A percentile compares a stretch with the other conserved stretches of the same genome.
Evolutionary conservation across 129 eudicot genomes (phyloP).

Genomic region (Logfia minima): DNA sequence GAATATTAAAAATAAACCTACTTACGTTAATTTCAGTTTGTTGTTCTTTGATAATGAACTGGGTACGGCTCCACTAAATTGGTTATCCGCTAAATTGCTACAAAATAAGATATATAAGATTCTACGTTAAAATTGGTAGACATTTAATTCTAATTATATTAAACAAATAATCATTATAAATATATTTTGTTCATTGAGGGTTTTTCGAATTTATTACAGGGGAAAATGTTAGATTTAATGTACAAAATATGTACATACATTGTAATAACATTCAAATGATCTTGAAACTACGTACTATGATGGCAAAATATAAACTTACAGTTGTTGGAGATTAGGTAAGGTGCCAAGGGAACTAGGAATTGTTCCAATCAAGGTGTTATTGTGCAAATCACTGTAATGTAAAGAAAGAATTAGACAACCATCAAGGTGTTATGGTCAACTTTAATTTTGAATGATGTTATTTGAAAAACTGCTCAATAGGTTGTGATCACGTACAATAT

Average conservation of each 20-base stretch:
- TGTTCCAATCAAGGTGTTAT: constrained; percentile 52
- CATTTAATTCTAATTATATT: neutral
- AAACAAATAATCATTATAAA: neutral
- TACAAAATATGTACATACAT: no score
- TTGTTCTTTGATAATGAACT: constrained; percentile 48
- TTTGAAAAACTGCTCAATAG: no score
- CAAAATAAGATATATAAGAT: neutral
- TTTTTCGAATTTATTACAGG: no score
- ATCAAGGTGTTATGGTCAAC: no score
- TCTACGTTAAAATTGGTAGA: neutral
- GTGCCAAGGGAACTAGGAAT: constrained; percentile 60
- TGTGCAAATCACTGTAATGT: constrained; percentile 54
- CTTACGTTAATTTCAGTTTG: constrained; percentile 56
- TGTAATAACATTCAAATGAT: no score
- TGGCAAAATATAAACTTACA: constrained; percentile 41
- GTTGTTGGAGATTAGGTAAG: constrained; percentile 49
- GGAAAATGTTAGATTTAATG: no score
- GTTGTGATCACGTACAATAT: no score
- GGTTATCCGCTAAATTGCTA: constrained; percentile 64
- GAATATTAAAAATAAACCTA: neutral
- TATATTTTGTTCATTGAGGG: no score
- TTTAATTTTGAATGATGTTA: no score
- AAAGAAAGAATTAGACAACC: neutral
- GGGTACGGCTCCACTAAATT: constrained; percentile 63
- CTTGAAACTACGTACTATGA: neutral